phyloP scores from a whole-genome alignment of 2,329 filamentous ascomycete genomes.

The Camptophora hylomeconis region DNA sequence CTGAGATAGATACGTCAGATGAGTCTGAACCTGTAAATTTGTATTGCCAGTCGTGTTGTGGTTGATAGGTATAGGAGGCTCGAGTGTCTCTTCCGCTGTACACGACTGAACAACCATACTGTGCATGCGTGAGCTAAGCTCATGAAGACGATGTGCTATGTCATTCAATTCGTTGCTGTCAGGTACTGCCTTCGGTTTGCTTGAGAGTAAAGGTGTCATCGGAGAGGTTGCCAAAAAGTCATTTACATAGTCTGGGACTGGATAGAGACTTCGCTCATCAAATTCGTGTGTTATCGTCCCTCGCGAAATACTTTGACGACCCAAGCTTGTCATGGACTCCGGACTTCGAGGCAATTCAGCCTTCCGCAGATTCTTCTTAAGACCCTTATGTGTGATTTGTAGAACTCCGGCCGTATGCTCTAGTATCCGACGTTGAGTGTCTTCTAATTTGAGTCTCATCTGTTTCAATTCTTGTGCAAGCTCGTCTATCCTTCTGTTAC shows the following conservation, averaged over 20 bases:
- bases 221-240: slow-evolving; percentile 21
- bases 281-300: slow-evolving; percentile 50
- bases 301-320: slow-evolving; percentile 36
- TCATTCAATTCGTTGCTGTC: no score
- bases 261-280: slow-evolving; percentile 64
- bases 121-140: slow-evolving; percentile 53
- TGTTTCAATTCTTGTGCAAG: slow-evolving; percentile 67
- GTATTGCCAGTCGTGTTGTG: slow-evolving; percentile 16
- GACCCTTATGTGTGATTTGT: slow-evolving; percentile 71
- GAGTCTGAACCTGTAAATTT: slow-evolving; percentile 24
- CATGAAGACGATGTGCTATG: slow-evolving; percentile 53
- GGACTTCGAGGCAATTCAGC: slow-evolving; percentile 52
- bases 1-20: slow-evolving; percentile 60
- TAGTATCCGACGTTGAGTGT: slow-evolving; percentile 62
- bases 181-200: no score
- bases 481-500: slow-evolving; percentile 73
- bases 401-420: slow-evolving; percentile 88
- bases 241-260: slow-evolving; percentile 53
- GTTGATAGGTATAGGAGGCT: slow-evolving; percentile 23
- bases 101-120: slow-evolving; percentile 46
- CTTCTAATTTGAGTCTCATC: slow-evolving; percentile 63
- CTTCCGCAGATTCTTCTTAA: slow-evolving; percentile 44
- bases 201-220: slow-evolving; percentile 25
- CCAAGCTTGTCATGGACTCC: slow-evolving; percentile 45
- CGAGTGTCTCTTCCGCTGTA: slow-evolving; percentile 23